A percentile compares a stretch with the other conserved stretches of the same genome.
Evolutionary conservation across 768 basidiomycete species (phyloP).

Genomic region (Amyloporia xantha): DNA sequence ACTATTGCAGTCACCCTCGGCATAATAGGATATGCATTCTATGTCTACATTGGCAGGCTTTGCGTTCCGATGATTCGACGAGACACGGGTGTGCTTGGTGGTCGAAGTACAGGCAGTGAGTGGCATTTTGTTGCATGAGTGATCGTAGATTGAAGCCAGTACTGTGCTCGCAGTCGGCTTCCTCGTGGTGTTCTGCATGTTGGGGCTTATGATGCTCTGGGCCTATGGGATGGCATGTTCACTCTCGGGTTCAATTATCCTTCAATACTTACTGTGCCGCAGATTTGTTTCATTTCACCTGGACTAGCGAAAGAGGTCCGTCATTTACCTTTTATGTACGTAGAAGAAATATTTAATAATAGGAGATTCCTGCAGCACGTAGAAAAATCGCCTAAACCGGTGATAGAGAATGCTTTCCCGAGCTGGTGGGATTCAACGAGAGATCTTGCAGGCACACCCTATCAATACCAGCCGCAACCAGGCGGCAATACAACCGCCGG

Average conservation of each 20-base stretch:
- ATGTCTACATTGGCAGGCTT: constrained; percentile 73
- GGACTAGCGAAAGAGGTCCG: constrained; percentile 64
- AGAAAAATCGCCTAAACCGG: constrained; percentile 17
- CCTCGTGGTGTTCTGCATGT: constrained; percentile 52
- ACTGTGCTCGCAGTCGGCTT: constrained; percentile 47
- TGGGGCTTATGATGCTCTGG: constrained; percentile 74
- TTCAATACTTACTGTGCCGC: neutral
- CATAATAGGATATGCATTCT: constrained; percentile 60
- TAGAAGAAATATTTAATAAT: constrained; percentile 1
- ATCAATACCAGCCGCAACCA: constrained; percentile 1
- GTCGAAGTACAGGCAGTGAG: constrained; percentile 60
- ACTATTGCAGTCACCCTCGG: constrained; percentile 52
- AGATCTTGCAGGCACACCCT: constrained; percentile 14
- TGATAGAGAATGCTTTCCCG: constrained; percentile 10
- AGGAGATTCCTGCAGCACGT: constrained; percentile 17
- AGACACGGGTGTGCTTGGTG: constrained; percentile 36
- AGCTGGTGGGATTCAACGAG: constrained; percentile 20
- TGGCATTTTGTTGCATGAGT: constrained; percentile 14
- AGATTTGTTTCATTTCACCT: constrained; percentile 64
- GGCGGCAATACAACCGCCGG: neutral
- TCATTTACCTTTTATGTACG: constrained; percentile 3
- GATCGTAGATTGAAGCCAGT: neutral
- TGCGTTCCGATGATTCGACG: constrained; percentile 64
- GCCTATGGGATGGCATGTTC: constrained; percentile 64
- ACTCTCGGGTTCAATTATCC: neutral